Conservation (phyloP, 148 eudicot species). For the Linanthus parryae region DNA sequence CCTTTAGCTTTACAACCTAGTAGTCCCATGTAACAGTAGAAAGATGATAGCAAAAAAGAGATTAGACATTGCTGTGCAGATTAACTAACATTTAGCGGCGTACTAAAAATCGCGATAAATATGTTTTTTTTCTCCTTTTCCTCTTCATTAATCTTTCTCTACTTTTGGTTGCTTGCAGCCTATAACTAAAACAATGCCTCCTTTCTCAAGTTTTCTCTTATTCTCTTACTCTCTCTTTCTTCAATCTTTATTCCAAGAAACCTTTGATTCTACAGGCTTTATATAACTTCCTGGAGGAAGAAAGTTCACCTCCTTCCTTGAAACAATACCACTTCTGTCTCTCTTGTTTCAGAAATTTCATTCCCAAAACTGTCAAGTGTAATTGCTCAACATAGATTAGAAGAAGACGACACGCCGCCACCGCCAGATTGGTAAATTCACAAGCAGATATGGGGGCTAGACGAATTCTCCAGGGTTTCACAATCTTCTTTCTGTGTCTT, state of each 20-base stretch:
- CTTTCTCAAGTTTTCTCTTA: conserved; percentile 74
- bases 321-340: conserved; percentile 18
- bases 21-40: conserved; percentile 35
- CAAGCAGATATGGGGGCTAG: conserved; percentile 28
- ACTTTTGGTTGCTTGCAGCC: conserved; percentile 73
- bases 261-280: conserved; percentile 61
- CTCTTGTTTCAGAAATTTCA: conserved; percentile 10
- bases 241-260: conserved; percentile 66
- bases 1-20: conserved; percentile 28
- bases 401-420: not conserved
- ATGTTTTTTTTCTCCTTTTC: not conserved
- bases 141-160: conserved; percentile 11
- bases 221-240: conserved; percentile 37
- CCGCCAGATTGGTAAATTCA: not conserved
- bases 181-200: conserved; percentile 68
- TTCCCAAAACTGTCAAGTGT: not conserved
- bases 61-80: conserved; percentile 18
- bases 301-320: not conserved
- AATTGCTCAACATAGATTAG: not conserved
- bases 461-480: conserved; percentile 20
- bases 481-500: conserved; percentile 40
- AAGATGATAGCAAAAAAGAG: conserved; percentile 17
- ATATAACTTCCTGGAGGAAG: conserved; percentile 25
- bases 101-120: not conserved
- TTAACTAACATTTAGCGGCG: not conserved